A percentile compares a stretch with the other conserved stretches of the same genome.
phyloP scores from a whole-genome alignment of 1,139 yeast species.

The Cylindricascospora bacillispora region DNA sequence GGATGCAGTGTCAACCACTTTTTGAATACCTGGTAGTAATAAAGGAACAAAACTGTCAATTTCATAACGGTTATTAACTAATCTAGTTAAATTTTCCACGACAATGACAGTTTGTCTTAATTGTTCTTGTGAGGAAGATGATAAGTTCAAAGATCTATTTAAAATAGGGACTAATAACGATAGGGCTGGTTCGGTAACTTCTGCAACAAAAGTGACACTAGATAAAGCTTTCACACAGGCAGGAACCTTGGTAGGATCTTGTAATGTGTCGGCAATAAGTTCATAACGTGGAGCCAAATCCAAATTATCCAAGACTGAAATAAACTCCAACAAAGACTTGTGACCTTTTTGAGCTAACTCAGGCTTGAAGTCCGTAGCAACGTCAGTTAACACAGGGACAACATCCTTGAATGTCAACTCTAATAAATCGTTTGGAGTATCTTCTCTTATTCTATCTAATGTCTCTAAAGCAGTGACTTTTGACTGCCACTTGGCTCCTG shows the following conservation, averaged over 20 bases:
- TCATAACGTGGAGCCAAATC: slow-evolving; percentile 83
- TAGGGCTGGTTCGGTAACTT: slow-evolving; percentile 92
- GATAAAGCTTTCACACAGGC: slow-evolving; percentile 82
- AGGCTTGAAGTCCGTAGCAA: slow-evolving; percentile 91
- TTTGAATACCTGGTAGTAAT: slow-evolving; percentile 79
- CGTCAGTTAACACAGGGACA: slow-evolving; percentile 76
- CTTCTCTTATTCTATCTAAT: slow-evolving; percentile 62
- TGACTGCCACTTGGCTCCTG: slow-evolving; percentile 85
- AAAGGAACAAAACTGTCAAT: slow-evolving; percentile 79
- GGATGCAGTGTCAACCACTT: slow-evolving; percentile 81
- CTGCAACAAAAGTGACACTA: slow-evolving; percentile 94
- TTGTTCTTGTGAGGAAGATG: slow-evolving; percentile 81
- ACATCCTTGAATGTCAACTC: slow-evolving; percentile 69
- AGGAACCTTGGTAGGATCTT: slow-evolving; percentile 81
- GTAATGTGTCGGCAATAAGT: slow-evolving; percentile 74
- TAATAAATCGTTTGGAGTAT: slow-evolving; percentile 73
- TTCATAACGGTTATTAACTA: slow-evolving; percentile 88
- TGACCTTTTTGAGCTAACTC: slow-evolving; percentile 84
- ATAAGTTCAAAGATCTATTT: slow-evolving; percentile 79
- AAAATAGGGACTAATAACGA: slow-evolving; percentile 84
- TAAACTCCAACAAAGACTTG: slow-evolving; percentile 55
- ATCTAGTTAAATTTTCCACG: slow-evolving; percentile 87
- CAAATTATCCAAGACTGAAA: slow-evolving; percentile 76
- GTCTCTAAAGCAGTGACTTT: slow-evolving; percentile 68
- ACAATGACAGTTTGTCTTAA: slow-evolving; percentile 94